A percentile compares a stretch with the other conserved stretches of the same genome.
These are phyloP conservation scores for Pseudogymnoascus sp. DNA, from an alignment of 2,329 filamentous ascomycete species.

Conservation along the genomic window DNA sequence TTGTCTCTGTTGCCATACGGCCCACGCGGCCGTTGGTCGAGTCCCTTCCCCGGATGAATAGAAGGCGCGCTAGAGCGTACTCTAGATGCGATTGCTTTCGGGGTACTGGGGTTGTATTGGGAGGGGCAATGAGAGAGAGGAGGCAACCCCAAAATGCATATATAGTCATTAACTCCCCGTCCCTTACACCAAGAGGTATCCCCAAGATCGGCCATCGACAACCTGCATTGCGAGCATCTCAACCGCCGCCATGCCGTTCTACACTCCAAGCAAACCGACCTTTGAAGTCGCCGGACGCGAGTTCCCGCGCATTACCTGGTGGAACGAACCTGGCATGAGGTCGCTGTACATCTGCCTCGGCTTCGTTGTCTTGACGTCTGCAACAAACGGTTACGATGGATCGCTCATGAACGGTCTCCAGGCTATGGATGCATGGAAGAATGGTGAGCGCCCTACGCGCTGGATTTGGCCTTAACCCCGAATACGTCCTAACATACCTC, in stretches of 20 bases:
- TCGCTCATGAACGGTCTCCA: slow-evolving; percentile 32
- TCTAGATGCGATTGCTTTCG: background rate
- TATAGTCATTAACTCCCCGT: background rate
- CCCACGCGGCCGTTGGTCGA: background rate
- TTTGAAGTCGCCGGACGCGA: slow-evolving; percentile 26
- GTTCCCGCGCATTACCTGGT: slow-evolving; percentile 40
- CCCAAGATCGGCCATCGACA: background rate
- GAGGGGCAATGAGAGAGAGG: background rate
- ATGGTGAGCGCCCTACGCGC: slow-evolving; percentile 22
- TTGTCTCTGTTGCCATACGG: background rate
- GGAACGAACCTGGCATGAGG: slow-evolving; percentile 46
- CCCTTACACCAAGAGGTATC: background rate
- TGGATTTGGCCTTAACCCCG: background rate
- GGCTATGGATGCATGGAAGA: slow-evolving; percentile 30
- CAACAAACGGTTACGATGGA: slow-evolving; percentile 49
- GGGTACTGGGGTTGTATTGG: background rate
- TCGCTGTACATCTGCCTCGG: slow-evolving; percentile 45
- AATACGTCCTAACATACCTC: background rate
- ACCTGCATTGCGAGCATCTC: background rate
- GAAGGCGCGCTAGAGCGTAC: background rate
- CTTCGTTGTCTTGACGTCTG: slow-evolving; percentile 35
- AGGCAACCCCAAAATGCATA: background rate
- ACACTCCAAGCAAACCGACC: slow-evolving; percentile 19
- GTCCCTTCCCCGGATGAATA: background rate
- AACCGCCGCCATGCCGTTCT: slow-evolving; percentile 15